phyloP scores from a whole-genome alignment of 768 basidiomycete species.

The Suillus tomentosus region DNA sequence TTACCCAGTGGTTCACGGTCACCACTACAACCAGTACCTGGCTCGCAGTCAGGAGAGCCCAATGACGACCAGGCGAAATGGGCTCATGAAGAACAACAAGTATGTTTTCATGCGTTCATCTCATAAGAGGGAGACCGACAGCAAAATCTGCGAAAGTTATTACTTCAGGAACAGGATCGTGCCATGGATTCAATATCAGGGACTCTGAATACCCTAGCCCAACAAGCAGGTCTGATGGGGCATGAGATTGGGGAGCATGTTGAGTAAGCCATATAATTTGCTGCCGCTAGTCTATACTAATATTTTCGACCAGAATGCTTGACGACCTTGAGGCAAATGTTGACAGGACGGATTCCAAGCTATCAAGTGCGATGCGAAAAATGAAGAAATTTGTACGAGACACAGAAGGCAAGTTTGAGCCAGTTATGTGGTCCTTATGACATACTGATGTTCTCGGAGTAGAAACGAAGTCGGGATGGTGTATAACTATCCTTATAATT shows the following conservation, averaged over 20 bases:
- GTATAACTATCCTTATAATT: constrained; percentile 81
- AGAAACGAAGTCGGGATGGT: constrained; percentile 91
- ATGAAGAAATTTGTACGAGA: constrained; percentile 83
- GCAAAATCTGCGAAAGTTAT: constrained; percentile 52
- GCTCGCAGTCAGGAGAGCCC: constrained; percentile 25
- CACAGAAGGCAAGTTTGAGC: constrained; percentile 62
- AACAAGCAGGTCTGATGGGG: constrained; percentile 95
- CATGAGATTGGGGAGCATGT: constrained; percentile 90
- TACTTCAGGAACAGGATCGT: constrained; percentile 87
- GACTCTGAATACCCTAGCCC: constrained; percentile 78
- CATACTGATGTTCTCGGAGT: constrained; percentile 12
- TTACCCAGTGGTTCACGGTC: constrained; percentile 23
- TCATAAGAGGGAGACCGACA: neutral
- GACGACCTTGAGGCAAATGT: constrained; percentile 77
- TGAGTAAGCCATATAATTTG: constrained; percentile 56
- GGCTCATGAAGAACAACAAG: constrained; percentile 88
- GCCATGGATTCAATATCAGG: constrained; percentile 88
- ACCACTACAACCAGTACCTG: constrained; percentile 14
- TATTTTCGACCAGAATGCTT: constrained; percentile 59
- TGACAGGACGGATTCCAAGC: constrained; percentile 65
- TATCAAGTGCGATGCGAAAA: constrained; percentile 63
- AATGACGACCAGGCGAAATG: constrained; percentile 76
- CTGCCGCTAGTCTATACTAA: constrained; percentile 10
- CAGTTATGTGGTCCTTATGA: neutral
- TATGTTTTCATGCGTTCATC: constrained; percentile 26